Percentiles rank a stretch among this genome's conserved stretches.
These are phyloP conservation scores for Populus hybrid DNA, from an alignment of 441 rosid species.

Conservation along the genomic window DNA sequence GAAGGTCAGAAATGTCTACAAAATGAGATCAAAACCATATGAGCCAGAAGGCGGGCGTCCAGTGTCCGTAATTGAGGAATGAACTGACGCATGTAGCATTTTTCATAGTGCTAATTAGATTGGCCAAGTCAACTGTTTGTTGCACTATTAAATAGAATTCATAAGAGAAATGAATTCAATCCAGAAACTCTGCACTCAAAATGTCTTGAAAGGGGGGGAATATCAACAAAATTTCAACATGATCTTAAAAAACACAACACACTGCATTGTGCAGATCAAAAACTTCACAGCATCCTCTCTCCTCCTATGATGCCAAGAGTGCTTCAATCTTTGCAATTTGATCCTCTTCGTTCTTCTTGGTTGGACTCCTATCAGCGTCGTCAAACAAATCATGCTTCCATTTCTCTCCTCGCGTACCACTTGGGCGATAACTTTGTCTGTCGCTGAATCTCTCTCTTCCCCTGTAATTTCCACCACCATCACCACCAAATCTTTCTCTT, in stretches of 20 bases:
- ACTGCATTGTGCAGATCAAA: background rate
- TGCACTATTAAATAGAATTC: slow-evolving; percentile 1
- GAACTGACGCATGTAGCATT: background rate
- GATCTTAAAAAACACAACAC: background rate
- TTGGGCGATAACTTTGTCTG: slow-evolving; percentile 44
- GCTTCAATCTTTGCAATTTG: slow-evolving; percentile 87
- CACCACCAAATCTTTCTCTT: slow-evolving; percentile 43
- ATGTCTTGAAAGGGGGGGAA: background rate
- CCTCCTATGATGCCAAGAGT: slow-evolving; percentile 56
- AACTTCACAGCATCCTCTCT: background rate
- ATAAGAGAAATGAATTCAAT: background rate
- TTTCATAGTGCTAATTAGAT: background rate
- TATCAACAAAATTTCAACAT: background rate
- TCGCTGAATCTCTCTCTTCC: slow-evolving; percentile 53
- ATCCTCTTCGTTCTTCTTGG: slow-evolving; percentile 74
- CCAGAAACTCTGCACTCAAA: no score
- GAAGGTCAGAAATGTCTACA: background rate
- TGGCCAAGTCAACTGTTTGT: background rate
- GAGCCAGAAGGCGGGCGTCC: background rate
- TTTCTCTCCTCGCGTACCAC: slow-evolving; percentile 53
- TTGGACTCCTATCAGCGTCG: slow-evolving; percentile 69
- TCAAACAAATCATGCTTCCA: slow-evolving; percentile 93
- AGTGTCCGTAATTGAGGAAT: background rate
- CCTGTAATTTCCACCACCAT: slow-evolving; percentile 26
- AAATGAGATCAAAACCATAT: background rate